Evolutionary conservation across 2,329 filamentous ascomycete genomes (phyloP), one percentile per base, ranked within the genome.

Genomic region (Cladobotryum protrusum): DNA sequence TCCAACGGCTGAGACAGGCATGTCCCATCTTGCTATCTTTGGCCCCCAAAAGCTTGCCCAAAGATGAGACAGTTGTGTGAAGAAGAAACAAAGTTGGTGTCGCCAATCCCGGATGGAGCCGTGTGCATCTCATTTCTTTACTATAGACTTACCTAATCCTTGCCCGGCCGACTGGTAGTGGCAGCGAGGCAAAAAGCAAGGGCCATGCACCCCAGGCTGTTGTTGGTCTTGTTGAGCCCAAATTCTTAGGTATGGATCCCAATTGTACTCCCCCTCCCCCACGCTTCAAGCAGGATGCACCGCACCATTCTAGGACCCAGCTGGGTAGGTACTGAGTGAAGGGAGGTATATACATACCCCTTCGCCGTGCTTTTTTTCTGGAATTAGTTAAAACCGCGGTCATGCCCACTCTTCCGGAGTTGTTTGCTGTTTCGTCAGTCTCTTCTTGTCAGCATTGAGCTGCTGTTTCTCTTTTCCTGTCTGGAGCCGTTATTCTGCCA

Each of bases 111-210:
- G 49, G 49, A 52, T 44, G 45, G 15, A 52, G 49, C 49, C 49
- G 49, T 48, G 34, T 43, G 17, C 29, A 34, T 17, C 45, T 33
- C 32, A 42, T 52, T 52, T 42, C 50, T 46, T 52, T 52, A 52
- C 50, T 49, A 41, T 49, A 52, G 50, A 52, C 50, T 52, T 52
- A 52, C 50, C 50, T 52, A 52, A 52, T 49, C 50, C 35, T 19
- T 43, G 34, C 33, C 35, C 43, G 20, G 41, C 29, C 29, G 24
- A 45, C 19, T 43, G 36, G 50, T 49, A 45, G 36, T 32, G 24
- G 24, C 24, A 29, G 24, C 24, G 11, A 29, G 11, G 24, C 24
- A 29, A 29, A 35, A 34, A 49, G 46, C 50, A 52, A 49, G 46
- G 46, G 46, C 39, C 34, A 29, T 33, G 45, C 24, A 40, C 37